Conservation (phyloP, 805 yeast genomes). For the Zygosaccharomyces rouxii region DNA sequence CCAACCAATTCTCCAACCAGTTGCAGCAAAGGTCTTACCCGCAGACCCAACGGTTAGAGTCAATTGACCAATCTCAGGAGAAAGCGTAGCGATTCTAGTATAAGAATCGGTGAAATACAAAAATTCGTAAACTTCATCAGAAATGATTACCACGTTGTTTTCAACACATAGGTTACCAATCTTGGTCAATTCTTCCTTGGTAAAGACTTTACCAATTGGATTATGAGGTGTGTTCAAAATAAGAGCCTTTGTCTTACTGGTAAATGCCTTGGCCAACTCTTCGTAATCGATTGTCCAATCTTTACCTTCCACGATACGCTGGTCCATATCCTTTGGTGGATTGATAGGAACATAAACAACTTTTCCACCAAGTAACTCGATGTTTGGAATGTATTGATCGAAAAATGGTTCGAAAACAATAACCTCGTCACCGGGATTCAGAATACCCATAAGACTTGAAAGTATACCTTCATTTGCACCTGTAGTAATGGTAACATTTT, state of each 20-base stretch:
- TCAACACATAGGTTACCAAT: conserved; percentile 83
- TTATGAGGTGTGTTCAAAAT: conserved; percentile 94
- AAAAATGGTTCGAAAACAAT: conserved; percentile 96
- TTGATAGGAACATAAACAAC: conserved; percentile 81
- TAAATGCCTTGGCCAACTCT: conserved; percentile 67
- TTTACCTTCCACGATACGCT: conserved; percentile 63
- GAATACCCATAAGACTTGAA: conserved; percentile 75
- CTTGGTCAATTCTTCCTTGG: conserved; percentile 62
- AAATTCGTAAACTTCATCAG: conserved; percentile 96
- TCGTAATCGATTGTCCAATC: conserved; percentile 87
- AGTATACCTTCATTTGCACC: conserved; percentile 98
- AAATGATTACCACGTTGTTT: conserved; percentile 73
- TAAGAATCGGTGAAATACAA: conserved; percentile 65
- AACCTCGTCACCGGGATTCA: conserved; percentile 88
- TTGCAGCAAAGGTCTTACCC: conserved; percentile 97
- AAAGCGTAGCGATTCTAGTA: conserved; percentile 77
- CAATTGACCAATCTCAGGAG: conserved; percentile 71
- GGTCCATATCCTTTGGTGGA: conserved; percentile 70
- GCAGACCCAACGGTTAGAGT: conserved; percentile 95
- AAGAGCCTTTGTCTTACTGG: conserved; percentile 74
- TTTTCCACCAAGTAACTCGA: conserved; percentile 90
- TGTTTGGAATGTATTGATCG: conserved; percentile 93
- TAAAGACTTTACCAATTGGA: conserved; percentile 89
- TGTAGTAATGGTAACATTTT: conserved; percentile 69
- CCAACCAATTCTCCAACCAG: conserved; percentile 99